Base-by-base conservation (phyloP, 2,329 filamentous ascomycete species). In the Leptographium wingfieldii region DNA sequence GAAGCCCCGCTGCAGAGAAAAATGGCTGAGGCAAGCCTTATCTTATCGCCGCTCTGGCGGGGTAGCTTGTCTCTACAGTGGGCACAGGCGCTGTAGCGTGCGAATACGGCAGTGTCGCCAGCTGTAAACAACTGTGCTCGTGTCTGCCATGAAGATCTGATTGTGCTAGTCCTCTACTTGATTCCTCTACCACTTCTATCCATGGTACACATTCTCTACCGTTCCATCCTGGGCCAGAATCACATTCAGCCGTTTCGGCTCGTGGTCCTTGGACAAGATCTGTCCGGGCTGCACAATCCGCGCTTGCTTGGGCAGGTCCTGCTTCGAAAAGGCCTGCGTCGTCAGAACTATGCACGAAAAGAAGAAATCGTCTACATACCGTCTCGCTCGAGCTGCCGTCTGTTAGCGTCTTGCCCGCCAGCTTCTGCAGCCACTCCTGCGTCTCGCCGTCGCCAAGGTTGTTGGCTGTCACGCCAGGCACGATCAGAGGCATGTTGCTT, bases 391-490 rank as follows among this genome's bases (percentile, higher is more conserved):
- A 75, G 22, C 71, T 69, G 19, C 71, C 67, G 0, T 83, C 82
- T 12, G 76, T 76, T 14, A 85, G 70, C 55, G 76, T 85, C 80
- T 86, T 86, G 68, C 83, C 83, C 54, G 82, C 77, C 5, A 86
- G 74, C 75, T 84, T 84, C 71, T 77, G 78, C 65, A 73, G 73
- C 83, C 83, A 86, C 66, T 82, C 75, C 61, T 82, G 74, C 43
- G 77, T 80, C 71, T 76, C 75, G 69, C 73, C 68, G 66, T 70
- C 71, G 63, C 69, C 69, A 49, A 74, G 70, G 63, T 72, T 73
- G 63, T 72, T 66, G 57, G 66, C 74, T 63, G 75, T 83, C 66
- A 84, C 72, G 68, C 79, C 80, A 59, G 82, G 82, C 22, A 84
- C 77, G 66, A 86, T 76, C 72, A 86, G 82, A 80, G 83, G 83